Conservation (phyloP, 129 eudicot species). For the Tanacetum coccineum region DNA sequence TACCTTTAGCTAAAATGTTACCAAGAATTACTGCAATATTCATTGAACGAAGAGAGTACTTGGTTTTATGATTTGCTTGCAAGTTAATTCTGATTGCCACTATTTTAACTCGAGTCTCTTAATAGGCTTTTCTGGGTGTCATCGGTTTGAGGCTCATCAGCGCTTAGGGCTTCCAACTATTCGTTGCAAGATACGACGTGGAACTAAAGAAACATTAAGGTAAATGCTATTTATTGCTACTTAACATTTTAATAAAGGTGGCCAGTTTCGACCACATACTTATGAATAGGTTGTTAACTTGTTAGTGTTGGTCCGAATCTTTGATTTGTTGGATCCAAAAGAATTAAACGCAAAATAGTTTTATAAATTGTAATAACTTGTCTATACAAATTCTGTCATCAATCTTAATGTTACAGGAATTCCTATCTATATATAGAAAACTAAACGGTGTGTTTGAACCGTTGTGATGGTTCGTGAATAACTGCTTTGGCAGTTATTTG, state of each 20-base stretch:
- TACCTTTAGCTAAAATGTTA: background rate
- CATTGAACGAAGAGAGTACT: background rate
- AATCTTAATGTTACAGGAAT: no score
- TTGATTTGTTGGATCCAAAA: no score
- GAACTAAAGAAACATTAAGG: slow-evolving; percentile 98
- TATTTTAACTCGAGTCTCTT: background rate
- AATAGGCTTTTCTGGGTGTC: slow-evolving; percentile 96
- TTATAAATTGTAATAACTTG: no score
- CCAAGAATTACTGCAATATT: background rate
- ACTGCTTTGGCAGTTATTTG: no score
- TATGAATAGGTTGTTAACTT: no score
- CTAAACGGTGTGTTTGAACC: no score
- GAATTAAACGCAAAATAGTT: no score
- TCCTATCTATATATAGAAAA: no score
- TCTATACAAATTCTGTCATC: no score
- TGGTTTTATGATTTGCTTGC: background rate
- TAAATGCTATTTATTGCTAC: slow-evolving; percentile 14
- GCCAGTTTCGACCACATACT: background rate
- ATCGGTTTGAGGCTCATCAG: slow-evolving; percentile 97
- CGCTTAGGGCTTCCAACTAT: slow-evolving; percentile 88
- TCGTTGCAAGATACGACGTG: slow-evolving; percentile 93
- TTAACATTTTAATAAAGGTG: background rate
- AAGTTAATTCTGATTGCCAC: background rate
- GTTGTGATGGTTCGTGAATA: no score
- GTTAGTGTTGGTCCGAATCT: no score